These are phyloP conservation scores for Chimonanthus praecox DNA, from an alignment of 164 flowering plant species.

Conservation along the genomic window DNA sequence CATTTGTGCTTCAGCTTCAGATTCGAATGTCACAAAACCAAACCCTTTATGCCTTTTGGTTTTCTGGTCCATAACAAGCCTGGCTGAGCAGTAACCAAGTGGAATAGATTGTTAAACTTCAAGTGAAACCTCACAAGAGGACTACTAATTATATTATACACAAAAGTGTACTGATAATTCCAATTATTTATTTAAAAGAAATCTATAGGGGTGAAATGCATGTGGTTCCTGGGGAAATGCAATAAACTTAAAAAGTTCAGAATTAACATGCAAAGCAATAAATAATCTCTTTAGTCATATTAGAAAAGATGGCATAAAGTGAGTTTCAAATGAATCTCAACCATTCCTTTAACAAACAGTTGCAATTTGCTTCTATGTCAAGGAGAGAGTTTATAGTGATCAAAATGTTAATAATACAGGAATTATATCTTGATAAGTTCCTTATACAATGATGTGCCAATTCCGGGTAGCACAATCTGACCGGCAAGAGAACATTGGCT, in stretches of 20 bases:
- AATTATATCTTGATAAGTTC: too few relatives aligned
- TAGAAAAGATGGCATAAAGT: too few relatives aligned
- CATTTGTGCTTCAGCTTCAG: constrained; percentile 52
- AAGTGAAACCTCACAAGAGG: not conserved
- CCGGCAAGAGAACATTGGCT: too few relatives aligned
- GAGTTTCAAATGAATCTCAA: too few relatives aligned
- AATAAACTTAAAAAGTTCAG: not conserved
- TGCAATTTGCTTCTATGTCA: too few relatives aligned
- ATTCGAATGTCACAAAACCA: constrained; percentile 66
- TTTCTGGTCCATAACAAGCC: constrained; percentile 43
- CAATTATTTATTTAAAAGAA: not conserved
- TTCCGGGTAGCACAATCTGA: too few relatives aligned
- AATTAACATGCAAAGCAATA: not conserved
- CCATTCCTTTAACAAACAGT: too few relatives aligned
- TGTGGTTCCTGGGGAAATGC: not conserved
- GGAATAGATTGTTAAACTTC: not conserved
- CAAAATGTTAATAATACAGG: too few relatives aligned
- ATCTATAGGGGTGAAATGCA: not conserved
- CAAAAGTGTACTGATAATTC: not conserved
- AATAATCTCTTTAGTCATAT: not conserved
- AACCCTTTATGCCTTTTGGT: constrained; percentile 74
- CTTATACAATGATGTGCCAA: too few relatives aligned
- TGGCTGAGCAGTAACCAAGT: constrained; percentile 32
- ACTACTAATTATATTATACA: not conserved
- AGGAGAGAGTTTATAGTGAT: too few relatives aligned